A percentile compares a stretch with the other conserved stretches of the same genome.
These are phyloP conservation scores for Nepenthes mirabilis DNA, from an alignment of 148 eudicot genomes.

Conservation along the genomic window DNA sequence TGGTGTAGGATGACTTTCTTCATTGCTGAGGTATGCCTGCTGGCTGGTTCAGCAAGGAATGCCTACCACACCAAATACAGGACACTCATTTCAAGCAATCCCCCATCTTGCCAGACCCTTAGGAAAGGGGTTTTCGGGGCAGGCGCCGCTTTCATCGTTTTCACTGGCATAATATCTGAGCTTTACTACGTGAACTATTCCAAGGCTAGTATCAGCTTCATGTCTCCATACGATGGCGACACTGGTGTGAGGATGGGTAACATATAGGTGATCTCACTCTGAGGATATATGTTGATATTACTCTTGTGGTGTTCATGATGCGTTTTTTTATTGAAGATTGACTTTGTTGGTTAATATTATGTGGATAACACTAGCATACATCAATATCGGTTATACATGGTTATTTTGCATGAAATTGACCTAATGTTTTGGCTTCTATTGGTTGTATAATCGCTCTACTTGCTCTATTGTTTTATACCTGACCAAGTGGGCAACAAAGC, in stretches of 20 bases:
- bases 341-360: too few relatives aligned
- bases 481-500: too few relatives aligned
- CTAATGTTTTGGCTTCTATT: too few relatives aligned
- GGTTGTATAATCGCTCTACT: too few relatives aligned
- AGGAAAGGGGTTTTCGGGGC: constrained; percentile 86
- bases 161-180: constrained; percentile 68
- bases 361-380: too few relatives aligned
- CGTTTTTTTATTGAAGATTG: too few relatives aligned
- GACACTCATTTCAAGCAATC: constrained; percentile 12
- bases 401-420: too few relatives aligned
- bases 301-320: too few relatives aligned
- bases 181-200: constrained; percentile 60
- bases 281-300: not conserved
- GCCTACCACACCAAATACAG: constrained; percentile 65
- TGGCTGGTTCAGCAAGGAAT: constrained; percentile 70
- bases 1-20: constrained; percentile 60
- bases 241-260: constrained; percentile 62
- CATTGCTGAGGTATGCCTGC: constrained; percentile 76
- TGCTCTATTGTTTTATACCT: too few relatives aligned
- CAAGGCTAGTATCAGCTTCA: constrained; percentile 30
- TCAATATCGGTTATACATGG: too few relatives aligned
- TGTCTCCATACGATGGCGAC: constrained; percentile 20
- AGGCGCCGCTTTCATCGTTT: constrained; percentile 69
- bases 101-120: constrained; percentile 52
- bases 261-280: constrained; percentile 2